Base-by-base conservation (phyloP, 2,329 filamentous ascomycete species). In the Cytospora piceae region DNA sequence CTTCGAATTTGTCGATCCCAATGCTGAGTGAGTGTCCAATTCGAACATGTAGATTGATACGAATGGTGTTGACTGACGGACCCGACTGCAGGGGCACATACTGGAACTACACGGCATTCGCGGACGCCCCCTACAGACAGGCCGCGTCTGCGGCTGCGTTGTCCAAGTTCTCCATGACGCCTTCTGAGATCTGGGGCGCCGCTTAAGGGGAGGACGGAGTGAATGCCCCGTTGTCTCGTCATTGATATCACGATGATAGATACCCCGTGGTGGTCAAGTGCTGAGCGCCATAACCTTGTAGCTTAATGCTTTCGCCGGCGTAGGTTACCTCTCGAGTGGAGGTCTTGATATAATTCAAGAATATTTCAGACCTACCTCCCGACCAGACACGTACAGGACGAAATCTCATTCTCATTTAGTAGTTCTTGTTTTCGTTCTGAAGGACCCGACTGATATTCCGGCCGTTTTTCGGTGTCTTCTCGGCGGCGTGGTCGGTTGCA, bases 61-160 rank as follows among this genome's bases (percentile, higher is more conserved):
- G 17, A 39, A 24, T 37, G 17, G 9, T 5, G 59, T 55, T 11
- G 14, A 42, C 55, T 64, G 20, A 64, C 46, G 11, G 11, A 31
- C 11, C 8, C n/a, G 31, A 32, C 39, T 56, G 4, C 24, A 64
- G 62, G 34, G 34, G 24, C 20, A 60, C 62, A 14, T 66, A 58
- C 15, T 66, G 64, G 64, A 66, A 66, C 49, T 66, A 66, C 60
- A 66, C 64, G 14, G 59, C 51, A 34, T 63, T 52, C 37, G 24
- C 52, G 14, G 56, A 37, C 14, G 39, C 53, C 1, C 20, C 37
- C 5, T 66, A 64, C 56, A 63, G 59, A 51, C 58, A 56, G 20
- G 53, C 62, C 22, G 56, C 31, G 9, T 54, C 57, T 14, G 37
- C 31, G 9, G 49, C 57, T 14, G 37, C 56, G 12, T 20, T 22